phyloP scores from a whole-genome alignment of 257 asterid genomes.

The Solanum gracilifrons region DNA sequence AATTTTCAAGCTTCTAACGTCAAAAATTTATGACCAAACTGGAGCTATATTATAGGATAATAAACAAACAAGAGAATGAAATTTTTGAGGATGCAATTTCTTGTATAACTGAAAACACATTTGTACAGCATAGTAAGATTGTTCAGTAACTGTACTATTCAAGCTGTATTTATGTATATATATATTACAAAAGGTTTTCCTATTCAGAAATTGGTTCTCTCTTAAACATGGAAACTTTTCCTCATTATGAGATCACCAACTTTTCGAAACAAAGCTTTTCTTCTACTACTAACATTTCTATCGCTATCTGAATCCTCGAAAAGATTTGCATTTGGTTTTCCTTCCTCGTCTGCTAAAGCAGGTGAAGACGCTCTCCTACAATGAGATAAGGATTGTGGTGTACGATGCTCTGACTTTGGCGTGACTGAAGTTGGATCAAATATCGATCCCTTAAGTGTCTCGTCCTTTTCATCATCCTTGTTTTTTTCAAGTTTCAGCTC shows the following conservation, averaged over 20 bases:
- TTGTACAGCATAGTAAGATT: background rate
- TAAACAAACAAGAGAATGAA: background rate
- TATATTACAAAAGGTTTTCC: background rate
- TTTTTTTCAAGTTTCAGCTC: background rate
- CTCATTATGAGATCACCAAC: constrained; percentile 1
- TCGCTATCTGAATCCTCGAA: background rate
- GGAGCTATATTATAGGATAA: background rate
- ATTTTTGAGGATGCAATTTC: background rate
- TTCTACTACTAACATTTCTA: background rate
- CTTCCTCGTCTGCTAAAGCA: background rate
- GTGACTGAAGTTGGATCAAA: background rate
- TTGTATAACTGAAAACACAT: background rate
- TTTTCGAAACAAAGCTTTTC: constrained; percentile 1
- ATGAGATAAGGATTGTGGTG: background rate
- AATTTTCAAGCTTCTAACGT: background rate
- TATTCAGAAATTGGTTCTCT: background rate
- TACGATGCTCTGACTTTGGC: background rate
- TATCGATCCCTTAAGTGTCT: background rate
- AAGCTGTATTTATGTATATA: background rate
- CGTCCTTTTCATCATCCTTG: background rate
- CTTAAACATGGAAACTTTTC: background rate
- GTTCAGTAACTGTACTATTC: background rate
- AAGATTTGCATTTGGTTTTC: background rate
- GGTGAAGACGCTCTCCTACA: background rate
- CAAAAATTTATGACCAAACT: background rate